Percentiles rank a stretch among this genome's conserved stretches.
These are phyloP conservation scores for Cadophora sp. DNA, from an alignment of 2,329 filamentous ascomycete species.

Conservation along the genomic window DNA sequence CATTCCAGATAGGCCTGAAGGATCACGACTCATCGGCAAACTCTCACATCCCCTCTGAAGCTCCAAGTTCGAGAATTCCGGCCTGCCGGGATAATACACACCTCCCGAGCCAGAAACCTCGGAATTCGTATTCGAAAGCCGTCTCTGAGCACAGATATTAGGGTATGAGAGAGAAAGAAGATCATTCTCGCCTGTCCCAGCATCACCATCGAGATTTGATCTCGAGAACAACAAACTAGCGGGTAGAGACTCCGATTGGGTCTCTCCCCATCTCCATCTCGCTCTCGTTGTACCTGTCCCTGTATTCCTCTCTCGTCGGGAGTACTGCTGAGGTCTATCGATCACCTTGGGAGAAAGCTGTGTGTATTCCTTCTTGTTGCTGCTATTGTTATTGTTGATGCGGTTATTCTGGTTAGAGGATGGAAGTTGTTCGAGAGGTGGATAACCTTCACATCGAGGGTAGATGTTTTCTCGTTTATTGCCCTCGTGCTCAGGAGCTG, in stretches of 20 bases:
- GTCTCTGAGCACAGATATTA: conserved; percentile 20
- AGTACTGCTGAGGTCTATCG: neutral
- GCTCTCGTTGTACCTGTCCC: too few relatives aligned
- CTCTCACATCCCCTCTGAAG: conserved; percentile 49
- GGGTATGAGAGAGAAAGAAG: conserved; percentile 37
- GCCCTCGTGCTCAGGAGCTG: too few relatives aligned
- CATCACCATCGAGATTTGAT: neutral
- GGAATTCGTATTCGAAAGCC: conserved; percentile 14
- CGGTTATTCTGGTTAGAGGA: neutral
- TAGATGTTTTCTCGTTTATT: conserved; percentile 32
- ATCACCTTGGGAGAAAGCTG: neutral
- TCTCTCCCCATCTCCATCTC: conserved; percentile 17
- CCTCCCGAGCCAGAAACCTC: neutral
- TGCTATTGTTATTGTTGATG: neutral
- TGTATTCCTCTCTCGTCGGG: neutral
- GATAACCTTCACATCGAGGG: conserved; percentile 35
- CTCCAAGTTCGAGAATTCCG: conserved; percentile 50
- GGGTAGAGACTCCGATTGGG: conserved; percentile 30
- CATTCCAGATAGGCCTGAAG: conserved; percentile 50
- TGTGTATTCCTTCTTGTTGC: neutral
- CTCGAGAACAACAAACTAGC: conserved; percentile 18
- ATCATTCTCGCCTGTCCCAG: conserved; percentile 5
- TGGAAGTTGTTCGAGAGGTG: conserved; percentile 33
- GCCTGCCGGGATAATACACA: conserved; percentile 41
- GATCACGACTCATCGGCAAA: conserved; percentile 57